Percentiles rank a stretch among this genome's conserved stretches.
Conservation (phyloP, 495 filamentous ascomycete genomes). For the Hypoxylon intermedium region DNA sequence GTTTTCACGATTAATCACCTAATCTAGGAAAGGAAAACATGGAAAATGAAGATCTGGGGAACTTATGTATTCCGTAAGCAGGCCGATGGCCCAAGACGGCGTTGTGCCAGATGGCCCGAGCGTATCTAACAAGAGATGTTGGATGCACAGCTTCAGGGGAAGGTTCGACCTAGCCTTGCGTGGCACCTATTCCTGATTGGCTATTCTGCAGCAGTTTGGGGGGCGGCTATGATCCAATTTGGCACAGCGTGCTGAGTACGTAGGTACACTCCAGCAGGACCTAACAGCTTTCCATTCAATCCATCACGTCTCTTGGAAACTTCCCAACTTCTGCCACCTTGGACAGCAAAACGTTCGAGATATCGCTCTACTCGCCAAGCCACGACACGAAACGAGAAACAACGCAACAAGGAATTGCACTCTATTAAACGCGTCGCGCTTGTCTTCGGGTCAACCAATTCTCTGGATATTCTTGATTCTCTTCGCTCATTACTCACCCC, state of each 20-base stretch:
- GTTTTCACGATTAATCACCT: not conserved
- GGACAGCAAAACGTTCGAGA: slow-evolving; percentile 10
- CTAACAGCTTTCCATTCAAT: not conserved
- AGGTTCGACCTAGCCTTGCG: slow-evolving; percentile 19
- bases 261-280: too few relatives aligned
- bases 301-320: slow-evolving; percentile 33
- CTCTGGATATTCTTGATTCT: slow-evolving; percentile 30
- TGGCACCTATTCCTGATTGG: slow-evolving; percentile 23
- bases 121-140: too few relatives aligned
- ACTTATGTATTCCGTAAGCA: too few relatives aligned
- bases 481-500: slow-evolving; percentile 33
- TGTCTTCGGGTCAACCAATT: slow-evolving; percentile 22
- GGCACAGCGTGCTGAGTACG: not conserved
- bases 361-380: slow-evolving; percentile 21
- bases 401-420: slow-evolving; percentile 1
- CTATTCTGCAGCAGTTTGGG: slow-evolving; percentile 5
- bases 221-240: slow-evolving; percentile 32
- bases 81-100: too few relatives aligned
- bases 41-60: too few relatives aligned
- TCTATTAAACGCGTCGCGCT: slow-evolving; percentile 7
- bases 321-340: slow-evolving; percentile 18
- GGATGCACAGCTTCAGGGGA: slow-evolving; percentile 30
- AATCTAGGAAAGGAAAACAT: not conserved
- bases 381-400: slow-evolving; percentile 15
- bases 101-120: not conserved